Conservation (phyloP, 768 basidiomycete genomes). For the Heimioporus sp. region DNA sequence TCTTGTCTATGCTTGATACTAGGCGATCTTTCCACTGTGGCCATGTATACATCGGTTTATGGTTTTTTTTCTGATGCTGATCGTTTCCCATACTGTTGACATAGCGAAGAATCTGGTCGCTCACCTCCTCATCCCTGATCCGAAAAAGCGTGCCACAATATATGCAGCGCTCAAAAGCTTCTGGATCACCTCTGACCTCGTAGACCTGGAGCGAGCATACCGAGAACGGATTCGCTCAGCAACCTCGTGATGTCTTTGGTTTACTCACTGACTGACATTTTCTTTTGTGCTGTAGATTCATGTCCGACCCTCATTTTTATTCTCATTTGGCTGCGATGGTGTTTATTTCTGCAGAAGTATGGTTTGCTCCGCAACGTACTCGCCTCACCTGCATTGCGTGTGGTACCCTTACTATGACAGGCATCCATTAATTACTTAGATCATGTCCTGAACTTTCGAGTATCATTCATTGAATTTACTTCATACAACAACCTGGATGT, state of each 20-base stretch:
- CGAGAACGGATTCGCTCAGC: slow-evolving; percentile 44
- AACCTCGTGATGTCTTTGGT: slow-evolving; percentile 9
- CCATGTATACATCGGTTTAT: not conserved
- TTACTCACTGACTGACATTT: not conserved
- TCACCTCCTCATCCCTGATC: slow-evolving; percentile 60
- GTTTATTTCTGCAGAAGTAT: slow-evolving; percentile 1
- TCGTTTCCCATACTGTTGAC: not conserved
- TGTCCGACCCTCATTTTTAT: not conserved
- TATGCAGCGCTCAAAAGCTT: slow-evolving; percentile 53
- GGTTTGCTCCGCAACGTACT: not conserved
- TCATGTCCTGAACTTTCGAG: not conserved
- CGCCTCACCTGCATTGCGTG: slow-evolving; percentile 4
- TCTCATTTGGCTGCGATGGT: not conserved
- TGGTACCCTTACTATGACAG: not conserved
- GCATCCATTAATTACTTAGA: not conserved
- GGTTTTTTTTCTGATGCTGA: slow-evolving; percentile 7
- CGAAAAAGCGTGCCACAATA: slow-evolving; percentile 60
- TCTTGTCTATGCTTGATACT: not conserved
- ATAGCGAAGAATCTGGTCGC: slow-evolving; percentile 55
- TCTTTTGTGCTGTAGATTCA: not conserved
- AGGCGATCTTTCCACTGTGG: slow-evolving; percentile 1
- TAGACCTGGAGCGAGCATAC: slow-evolving; percentile 62
- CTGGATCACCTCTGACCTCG: slow-evolving; percentile 68
- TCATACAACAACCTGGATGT: slow-evolving; percentile 1
- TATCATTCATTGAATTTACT: slow-evolving; percentile 4